Conservation (phyloP, 106 monocot genomes). For the Dendrobium catenatum region DNA sequence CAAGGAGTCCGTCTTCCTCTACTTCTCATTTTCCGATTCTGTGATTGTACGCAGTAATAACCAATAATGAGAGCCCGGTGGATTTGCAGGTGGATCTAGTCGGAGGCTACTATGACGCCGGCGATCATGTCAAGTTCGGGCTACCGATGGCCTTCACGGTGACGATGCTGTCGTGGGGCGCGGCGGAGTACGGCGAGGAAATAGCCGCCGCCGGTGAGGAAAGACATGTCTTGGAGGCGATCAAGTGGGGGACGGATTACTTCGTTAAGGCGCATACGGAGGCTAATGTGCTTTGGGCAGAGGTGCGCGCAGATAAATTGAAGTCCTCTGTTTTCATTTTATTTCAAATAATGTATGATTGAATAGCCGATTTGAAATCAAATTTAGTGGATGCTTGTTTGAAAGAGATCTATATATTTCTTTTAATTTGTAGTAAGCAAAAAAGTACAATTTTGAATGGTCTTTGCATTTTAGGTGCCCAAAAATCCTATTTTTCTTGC, state of each 20-base stretch:
- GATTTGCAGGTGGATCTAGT: slow-evolving; percentile 53
- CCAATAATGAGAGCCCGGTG: neutral
- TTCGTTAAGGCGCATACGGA: slow-evolving; percentile 53
- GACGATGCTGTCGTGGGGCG: slow-evolving; percentile 60
- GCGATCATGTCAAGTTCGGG: slow-evolving; percentile 27
- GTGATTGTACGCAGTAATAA: neutral
- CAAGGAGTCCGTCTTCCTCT: slow-evolving; percentile 37
- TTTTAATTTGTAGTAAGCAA: too few relatives aligned
- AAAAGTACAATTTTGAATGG: too few relatives aligned
- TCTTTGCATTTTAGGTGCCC: too few relatives aligned
- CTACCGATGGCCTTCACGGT: slow-evolving; percentile 45
- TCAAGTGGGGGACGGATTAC: slow-evolving; percentile 47
- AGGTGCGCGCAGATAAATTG: slow-evolving; percentile 17
- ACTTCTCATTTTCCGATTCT: too few relatives aligned
- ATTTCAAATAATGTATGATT: too few relatives aligned
- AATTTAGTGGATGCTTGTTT: too few relatives aligned
- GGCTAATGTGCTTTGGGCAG: slow-evolving; percentile 42
- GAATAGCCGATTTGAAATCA: too few relatives aligned
- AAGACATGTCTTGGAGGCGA: slow-evolving; percentile 26
- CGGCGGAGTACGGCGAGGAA: slow-evolving; percentile 39
- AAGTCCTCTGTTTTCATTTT: too few relatives aligned
- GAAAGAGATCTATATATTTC: too few relatives aligned
- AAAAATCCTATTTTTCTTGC: too few relatives aligned
- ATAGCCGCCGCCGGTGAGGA: slow-evolving; percentile 25
- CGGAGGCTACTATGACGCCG: slow-evolving; percentile 70